Evolutionary conservation across 2,329 filamentous ascomycete genomes (phyloP).

Genomic region (Aureobasidium zeae): DNA sequence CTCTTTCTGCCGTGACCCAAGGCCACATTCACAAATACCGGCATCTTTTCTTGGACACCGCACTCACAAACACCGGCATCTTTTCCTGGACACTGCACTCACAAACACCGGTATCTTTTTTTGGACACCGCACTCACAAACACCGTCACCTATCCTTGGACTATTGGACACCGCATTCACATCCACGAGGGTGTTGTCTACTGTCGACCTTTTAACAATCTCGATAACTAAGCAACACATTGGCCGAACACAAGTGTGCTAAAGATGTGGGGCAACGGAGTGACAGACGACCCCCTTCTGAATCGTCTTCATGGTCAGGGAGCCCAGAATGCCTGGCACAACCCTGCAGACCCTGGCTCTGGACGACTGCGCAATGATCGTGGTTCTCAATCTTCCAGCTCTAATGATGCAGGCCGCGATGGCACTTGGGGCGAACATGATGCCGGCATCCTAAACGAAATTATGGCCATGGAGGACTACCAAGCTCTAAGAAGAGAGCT

Average conservation of each 20-base stretch:
- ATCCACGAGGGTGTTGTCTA: not conserved
- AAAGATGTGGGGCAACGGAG: slow-evolving; percentile 14
- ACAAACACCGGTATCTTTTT: slow-evolving; percentile 6
- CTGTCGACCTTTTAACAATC: not conserved
- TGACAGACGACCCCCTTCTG: slow-evolving; percentile 10
- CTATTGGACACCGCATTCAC: not conserved
- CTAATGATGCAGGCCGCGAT: slow-evolving; percentile 21
- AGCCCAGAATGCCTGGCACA: slow-evolving; percentile 15
- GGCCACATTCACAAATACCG: not conserved
- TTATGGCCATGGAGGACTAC: slow-evolving; percentile 50
- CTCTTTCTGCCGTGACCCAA: not conserved
- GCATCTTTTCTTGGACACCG: slow-evolving; percentile 4
- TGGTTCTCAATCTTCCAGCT: slow-evolving; percentile 7
- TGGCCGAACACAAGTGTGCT: no score
- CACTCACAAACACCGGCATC: slow-evolving; percentile 3
- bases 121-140: not conserved
- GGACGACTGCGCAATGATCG: slow-evolving; percentile 7
- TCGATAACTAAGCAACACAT: not conserved
- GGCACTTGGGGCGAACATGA: slow-evolving; percentile 57
- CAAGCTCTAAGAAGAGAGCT: slow-evolving; percentile 49
- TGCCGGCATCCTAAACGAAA: slow-evolving; percentile 44
- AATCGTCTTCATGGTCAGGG: slow-evolving; percentile 8
- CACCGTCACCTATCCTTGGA: no score
- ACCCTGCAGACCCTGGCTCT: slow-evolving; percentile 3
- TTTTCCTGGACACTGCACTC: not conserved